Base-by-base conservation (phyloP, 306 rosid genomes). In the Gleditsia sinensis region DNA sequence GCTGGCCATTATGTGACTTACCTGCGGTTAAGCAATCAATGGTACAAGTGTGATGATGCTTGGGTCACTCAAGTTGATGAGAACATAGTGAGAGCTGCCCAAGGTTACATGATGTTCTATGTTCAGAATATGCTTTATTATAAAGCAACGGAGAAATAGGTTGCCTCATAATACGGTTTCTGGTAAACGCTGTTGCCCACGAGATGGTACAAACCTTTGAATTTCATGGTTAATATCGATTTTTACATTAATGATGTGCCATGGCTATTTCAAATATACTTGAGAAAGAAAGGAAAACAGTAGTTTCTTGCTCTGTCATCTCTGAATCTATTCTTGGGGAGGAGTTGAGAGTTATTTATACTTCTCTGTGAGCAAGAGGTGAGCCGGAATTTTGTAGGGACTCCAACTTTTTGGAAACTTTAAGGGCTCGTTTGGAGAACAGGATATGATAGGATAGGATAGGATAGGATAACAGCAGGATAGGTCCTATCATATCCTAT, bases 1-100 rank as follows among this genome's bases (percentile, higher is more conserved):
- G 90, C 97, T 14, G 98, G 97, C 58, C 96, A 92, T 80, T 92
- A 92, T 9, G 94, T 90, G 50, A 90, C 98, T 12, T 92, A 92
- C 80, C 77, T 92, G 86, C 86, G 98, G 72, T 65, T 90, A 46
- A 81, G 90, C 80, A 81, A 92, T 74, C 91, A 85, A 43, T 90
- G 98, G 96, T 93, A 90, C 83, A 89, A 90, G 86, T 93, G 98
- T 12, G 97, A 93, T 4, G 97, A 93, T 81, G 93, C 97, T 71
- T 91, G 98, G 98, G 87, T 93, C 74, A 89, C 98, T 55, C 88
- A 60, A 78, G 98, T 93, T 66, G 93, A 84, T 69, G 95, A 93
- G 77, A 85, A 69, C 82, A 86, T 80, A 20, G 98, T 93, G 74
- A 86, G 96, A 86, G 96, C 97, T 2, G 93, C 98, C 9, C 98